A percentile compares a stretch with the other conserved stretches of the same genome.
Evolutionary conservation across 1,139 yeast species (phyloP).

Genomic region (Hanseniaspora gamundiae): DNA sequence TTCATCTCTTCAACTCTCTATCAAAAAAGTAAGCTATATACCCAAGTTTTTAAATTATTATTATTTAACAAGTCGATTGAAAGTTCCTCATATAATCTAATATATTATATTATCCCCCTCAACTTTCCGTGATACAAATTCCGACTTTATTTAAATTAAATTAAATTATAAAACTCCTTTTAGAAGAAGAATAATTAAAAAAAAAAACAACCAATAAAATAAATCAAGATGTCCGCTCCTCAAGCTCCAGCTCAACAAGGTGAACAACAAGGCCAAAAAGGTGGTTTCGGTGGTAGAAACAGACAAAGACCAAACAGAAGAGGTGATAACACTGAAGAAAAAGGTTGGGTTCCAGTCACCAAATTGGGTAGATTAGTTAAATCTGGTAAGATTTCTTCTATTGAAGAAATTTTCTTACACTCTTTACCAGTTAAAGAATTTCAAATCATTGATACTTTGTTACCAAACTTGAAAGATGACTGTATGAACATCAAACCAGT

Average conservation of each 20-base stretch:
- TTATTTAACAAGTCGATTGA: slow-evolving; percentile 51
- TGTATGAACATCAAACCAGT: slow-evolving; percentile 99
- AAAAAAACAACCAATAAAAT: slow-evolving; percentile 17
- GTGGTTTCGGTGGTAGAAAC: slow-evolving; percentile 59
- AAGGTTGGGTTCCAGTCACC: slow-evolving; percentile 99
- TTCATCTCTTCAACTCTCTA: neutral
- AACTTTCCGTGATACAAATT: slow-evolving; percentile 79
- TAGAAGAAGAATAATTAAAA: slow-evolving; percentile 6
- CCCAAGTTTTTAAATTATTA: slow-evolving; percentile 1
- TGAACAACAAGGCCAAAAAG: slow-evolving; percentile 40
- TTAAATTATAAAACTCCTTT: slow-evolving; percentile 10
- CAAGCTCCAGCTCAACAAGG: slow-evolving; percentile 26
- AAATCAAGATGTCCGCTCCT: slow-evolving; percentile 43
- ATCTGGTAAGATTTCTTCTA: slow-evolving; percentile 93
- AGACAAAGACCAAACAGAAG: slow-evolving; percentile 48
- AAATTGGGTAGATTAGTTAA: slow-evolving; percentile 99
- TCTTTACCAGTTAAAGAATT: slow-evolving; percentile 98
- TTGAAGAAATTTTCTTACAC: slow-evolving; percentile 99
- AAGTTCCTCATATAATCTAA: slow-evolving; percentile 40
- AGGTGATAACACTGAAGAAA: slow-evolving; percentile 81
- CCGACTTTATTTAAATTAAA: slow-evolving; percentile 50
- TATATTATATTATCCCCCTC: slow-evolving; percentile 38
- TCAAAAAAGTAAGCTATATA: too few species aligned
- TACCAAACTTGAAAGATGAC: slow-evolving; percentile 94
- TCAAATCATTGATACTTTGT: slow-evolving; percentile 95